Base-by-base conservation (phyloP, 768 basidiomycete species). In the Pulveroboletus sp. region DNA sequence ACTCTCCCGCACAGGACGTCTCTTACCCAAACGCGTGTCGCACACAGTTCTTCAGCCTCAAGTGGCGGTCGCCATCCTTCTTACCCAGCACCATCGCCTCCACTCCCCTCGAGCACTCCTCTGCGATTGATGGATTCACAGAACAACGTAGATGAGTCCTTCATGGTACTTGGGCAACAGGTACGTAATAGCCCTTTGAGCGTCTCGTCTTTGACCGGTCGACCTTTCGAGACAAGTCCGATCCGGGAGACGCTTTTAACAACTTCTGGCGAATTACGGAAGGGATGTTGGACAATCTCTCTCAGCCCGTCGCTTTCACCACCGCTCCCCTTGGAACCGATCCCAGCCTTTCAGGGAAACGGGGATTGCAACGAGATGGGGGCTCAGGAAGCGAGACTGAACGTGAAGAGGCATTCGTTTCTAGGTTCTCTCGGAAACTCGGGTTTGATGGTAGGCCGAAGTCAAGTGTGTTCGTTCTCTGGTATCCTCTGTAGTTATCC, bases 251-350 rank as follows among this genome's bases (percentile, higher is more conserved):
- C 60, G 83, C 88, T 5, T 93, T 93, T 72, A 89, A 90, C 61
- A 80, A 89, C 58, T 93, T 92, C 61, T 93, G 90, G 90, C 82
- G 79, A 57, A 86, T 87, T 43, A 85, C 91, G 74, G 88, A 92
- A 67, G 87, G 83, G 36, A 84, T 90, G 81, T 67, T 92, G 40
- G 88, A 92, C 58, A 86, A 89, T 58, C 75, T 93, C n/a, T 85
- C 87, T 5, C 87, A 89, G 58, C 79, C 79, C 0, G 73, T 82
- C 24, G 90, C 90, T 14, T 93, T 93, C 61, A 81, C 89, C 5
- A 89, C 86, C 7, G 83, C 84, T 13, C 89, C 91, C 14, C 75
- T 92, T 18, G 79, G 78, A 38, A 69, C 72, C 39, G 71, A 72
- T 48, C 52, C 70, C 2, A 45, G 39, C 52, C 43, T 59, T 54